phyloP scores from a whole-genome alignment of 441 rosid species.

The Erodium chrysanthum region DNA sequence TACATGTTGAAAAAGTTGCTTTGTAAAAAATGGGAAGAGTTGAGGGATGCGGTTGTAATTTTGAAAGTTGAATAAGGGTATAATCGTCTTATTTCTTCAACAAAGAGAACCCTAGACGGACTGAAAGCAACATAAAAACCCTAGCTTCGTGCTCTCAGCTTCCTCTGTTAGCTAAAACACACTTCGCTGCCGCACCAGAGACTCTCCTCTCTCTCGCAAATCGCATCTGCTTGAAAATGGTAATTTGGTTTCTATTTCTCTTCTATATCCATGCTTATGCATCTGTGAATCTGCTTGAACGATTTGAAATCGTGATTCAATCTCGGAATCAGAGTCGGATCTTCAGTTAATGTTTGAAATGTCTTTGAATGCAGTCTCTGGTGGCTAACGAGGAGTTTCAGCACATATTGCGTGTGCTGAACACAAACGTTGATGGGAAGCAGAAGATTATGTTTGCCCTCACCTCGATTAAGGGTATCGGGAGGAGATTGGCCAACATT shows the following conservation, averaged over 20 bases:
- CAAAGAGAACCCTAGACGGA: not conserved
- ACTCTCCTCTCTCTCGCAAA: not conserved
- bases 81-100: not conserved
- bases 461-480: slow-evolving; percentile 84
- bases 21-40: not conserved
- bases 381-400: slow-evolving; percentile 79
- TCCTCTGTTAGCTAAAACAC: not conserved
- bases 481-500: slow-evolving; percentile 76
- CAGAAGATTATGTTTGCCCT: slow-evolving; percentile 86
- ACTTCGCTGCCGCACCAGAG: not conserved
- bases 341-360: not conserved
- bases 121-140: not conserved
- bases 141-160: not conserved
- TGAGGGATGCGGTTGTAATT: not conserved
- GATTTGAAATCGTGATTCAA: too few species aligned
- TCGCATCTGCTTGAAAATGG: slow-evolving; percentile 1
- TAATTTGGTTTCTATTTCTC: not conserved
- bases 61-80: not conserved
- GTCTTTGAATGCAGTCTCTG: slow-evolving; percentile 38
- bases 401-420: slow-evolving; percentile 83
- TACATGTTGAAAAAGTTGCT: too few species aligned
- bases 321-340: too few species aligned
- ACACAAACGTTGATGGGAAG: slow-evolving; percentile 85
- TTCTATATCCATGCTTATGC: not conserved
- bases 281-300: not conserved